Evolutionary conservation across 768 basidiomycete species (phyloP).

Genomic region (Trichaptum fuscoviolaceum): DNA sequence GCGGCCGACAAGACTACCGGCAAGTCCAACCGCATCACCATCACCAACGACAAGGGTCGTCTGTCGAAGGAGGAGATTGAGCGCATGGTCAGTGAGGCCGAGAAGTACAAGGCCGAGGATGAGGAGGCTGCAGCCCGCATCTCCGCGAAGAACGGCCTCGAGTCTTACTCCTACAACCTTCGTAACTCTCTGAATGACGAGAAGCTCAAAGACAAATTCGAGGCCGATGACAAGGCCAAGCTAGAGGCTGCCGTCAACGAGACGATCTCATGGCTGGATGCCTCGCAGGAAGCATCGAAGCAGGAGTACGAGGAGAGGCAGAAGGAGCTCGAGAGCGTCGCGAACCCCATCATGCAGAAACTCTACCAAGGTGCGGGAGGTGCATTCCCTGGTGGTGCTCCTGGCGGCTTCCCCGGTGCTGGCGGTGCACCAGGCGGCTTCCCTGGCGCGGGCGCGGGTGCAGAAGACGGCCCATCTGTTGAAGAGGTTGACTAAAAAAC

Average conservation of each 20-base stretch:
- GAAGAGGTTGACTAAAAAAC: constrained; percentile 78
- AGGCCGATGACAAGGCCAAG: constrained; percentile 78
- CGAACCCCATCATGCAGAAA: constrained; percentile 66
- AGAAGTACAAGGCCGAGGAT: constrained; percentile 90
- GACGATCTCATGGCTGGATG: constrained; percentile 80
- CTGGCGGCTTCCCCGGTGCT: constrained; percentile 42
- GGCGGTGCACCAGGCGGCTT: constrained; percentile 61
- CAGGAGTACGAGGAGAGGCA: constrained; percentile 92
- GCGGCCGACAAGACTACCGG: constrained; percentile 96
- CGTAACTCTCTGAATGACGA: constrained; percentile 85
- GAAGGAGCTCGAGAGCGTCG: constrained; percentile 85
- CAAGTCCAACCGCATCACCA: constrained; percentile 90
- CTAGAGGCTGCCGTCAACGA: constrained; percentile 80
- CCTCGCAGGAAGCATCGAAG: constrained; percentile 84
- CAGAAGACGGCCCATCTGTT: constrained; percentile 83
- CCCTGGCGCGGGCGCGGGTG: constrained; percentile 53
- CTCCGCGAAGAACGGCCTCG: constrained; percentile 83
- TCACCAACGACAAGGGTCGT: constrained; percentile 96
- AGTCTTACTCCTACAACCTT: constrained; percentile 94
- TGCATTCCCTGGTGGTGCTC: constrained; percentile 31
- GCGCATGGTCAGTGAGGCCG: constrained; percentile 93
- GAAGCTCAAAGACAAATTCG: constrained; percentile 84
- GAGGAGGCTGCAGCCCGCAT: constrained; percentile 83
- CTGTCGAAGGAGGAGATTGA: constrained; percentile 97
- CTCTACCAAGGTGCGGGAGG: constrained; percentile 61